phyloP scores from a whole-genome alignment of 2,329 filamentous ascomycete genomes.

The Hyphodiscus sp. region DNA sequence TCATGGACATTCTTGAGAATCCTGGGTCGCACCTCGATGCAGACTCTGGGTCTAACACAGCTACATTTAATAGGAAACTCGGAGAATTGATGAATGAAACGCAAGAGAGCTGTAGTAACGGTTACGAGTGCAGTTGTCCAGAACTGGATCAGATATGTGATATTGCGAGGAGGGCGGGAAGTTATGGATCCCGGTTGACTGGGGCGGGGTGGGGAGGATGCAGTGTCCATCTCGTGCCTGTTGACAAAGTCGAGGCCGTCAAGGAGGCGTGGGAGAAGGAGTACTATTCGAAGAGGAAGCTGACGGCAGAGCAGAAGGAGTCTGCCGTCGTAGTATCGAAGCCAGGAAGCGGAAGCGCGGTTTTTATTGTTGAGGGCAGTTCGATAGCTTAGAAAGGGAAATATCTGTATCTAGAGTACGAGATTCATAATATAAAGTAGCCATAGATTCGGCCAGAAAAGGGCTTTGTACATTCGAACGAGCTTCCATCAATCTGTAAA shows the following conservation, averaged over 20 bases:
- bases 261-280: constrained; percentile 70
- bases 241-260: constrained; percentile 71
- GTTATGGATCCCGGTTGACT: constrained; percentile 79
- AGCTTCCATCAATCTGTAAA: no score
- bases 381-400: constrained; percentile 5
- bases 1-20: constrained; percentile 69
- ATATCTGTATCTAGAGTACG: not conserved
- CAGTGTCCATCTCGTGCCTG: constrained; percentile 86
- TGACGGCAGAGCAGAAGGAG: constrained; percentile 64
- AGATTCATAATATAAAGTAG: not conserved
- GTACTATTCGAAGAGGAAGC: constrained; percentile 67
- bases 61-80: constrained; percentile 57
- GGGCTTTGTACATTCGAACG: no score
- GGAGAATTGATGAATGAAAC: constrained; percentile 84
- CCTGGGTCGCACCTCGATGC: constrained; percentile 31
- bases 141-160: constrained; percentile 86
- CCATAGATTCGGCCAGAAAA: no score
- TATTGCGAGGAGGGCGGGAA: constrained; percentile 70
- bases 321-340: constrained; percentile 84
- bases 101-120: constrained; percentile 76
- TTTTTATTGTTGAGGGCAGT: constrained; percentile 36
- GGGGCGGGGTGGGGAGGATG: constrained; percentile 97
- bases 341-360: constrained; percentile 67
- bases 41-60: constrained; percentile 39
- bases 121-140: constrained; percentile 87